phyloP scores from a whole-genome alignment of 352 stramenopile species.

The Globisporangium spinosum region DNA sequence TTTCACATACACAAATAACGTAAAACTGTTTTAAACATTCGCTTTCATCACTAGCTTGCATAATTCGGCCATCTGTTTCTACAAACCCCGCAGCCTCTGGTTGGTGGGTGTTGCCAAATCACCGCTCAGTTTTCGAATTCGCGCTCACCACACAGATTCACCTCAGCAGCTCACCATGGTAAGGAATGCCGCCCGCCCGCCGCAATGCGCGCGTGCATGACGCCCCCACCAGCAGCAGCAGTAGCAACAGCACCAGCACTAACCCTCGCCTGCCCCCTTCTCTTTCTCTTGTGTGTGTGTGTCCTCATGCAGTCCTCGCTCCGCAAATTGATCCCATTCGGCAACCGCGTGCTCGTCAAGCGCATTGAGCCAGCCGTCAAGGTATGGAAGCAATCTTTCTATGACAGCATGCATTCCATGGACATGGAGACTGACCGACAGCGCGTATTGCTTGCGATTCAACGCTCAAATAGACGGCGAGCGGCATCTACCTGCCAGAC shows the following conservation, averaged over 20 bases:
- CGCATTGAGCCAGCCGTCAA: constrained; percentile 89
- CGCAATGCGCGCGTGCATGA: neutral
- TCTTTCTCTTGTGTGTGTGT: neutral
- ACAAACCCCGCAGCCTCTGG: neutral
- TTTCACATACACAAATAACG: neutral
- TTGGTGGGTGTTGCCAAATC: neutral
- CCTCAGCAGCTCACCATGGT: constrained; percentile 13
- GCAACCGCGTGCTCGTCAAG: constrained; percentile 94
- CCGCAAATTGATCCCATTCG: constrained; percentile 91
- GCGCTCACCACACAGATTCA: constrained; percentile 17
- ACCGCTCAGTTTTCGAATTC: constrained; percentile 16
- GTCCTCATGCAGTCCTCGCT: constrained; percentile 31
- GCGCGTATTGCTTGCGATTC: neutral
- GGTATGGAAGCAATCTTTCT: constrained; percentile 19
- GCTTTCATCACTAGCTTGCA: neutral
- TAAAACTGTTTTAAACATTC: neutral
- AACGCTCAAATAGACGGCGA: constrained; percentile 61
- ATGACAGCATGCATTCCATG: neutral
- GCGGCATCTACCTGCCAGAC: constrained; percentile 93
- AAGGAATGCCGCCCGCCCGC: neutral
- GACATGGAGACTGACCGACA: constrained; percentile 3
- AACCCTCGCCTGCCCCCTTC: neutral
- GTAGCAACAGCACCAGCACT: neutral
- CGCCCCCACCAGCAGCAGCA: neutral
- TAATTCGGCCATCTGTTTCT: neutral